Conservation (phyloP, 345 rosid species). For the Arabidopsis thaliana region DNA sequence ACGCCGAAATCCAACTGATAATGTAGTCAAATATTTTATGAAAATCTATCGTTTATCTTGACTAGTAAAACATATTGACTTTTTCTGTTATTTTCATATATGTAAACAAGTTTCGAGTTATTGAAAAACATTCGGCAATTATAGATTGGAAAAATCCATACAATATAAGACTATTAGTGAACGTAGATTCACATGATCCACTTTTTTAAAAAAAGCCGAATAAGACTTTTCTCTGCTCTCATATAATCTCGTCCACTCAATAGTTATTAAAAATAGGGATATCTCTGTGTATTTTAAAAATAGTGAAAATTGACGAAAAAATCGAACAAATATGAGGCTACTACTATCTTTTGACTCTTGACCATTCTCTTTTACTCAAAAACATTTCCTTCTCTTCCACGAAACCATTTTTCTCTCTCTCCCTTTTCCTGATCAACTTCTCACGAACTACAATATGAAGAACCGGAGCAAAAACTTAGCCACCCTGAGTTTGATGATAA, state of each 20-base stretch:
- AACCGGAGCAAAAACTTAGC: conserved; percentile 17
- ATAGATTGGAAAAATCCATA: background rate
- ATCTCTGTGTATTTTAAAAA: background rate
- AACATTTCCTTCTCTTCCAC: background rate
- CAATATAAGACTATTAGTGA: background rate
- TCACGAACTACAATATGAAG: conserved; percentile 24
- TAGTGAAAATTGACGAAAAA: conserved; percentile 18
- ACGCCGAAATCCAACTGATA: background rate
- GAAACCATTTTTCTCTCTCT: conserved; percentile 18
- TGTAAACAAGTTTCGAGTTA: conserved; percentile 4
- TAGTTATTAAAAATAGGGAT: background rate
- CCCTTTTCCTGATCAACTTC: background rate
- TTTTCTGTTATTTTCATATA: background rate
- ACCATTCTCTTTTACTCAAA: conserved; percentile 30
- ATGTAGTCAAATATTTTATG: background rate
- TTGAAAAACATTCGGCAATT: background rate
- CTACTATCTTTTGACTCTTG: conserved; percentile 28
- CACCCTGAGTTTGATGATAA: conserved; percentile 39
- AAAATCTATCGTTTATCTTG: background rate
- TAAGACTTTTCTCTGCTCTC: background rate
- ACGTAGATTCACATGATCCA: background rate
- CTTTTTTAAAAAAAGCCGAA: background rate
- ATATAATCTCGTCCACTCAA: background rate
- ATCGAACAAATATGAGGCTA: conserved; percentile 21
- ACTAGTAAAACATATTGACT: background rate